Percentiles rank a stretch among this genome's conserved stretches.
phyloP scores from a whole-genome alignment of 2,329 filamentous ascomycete genomes.

The Chlorencoelia australis region DNA sequence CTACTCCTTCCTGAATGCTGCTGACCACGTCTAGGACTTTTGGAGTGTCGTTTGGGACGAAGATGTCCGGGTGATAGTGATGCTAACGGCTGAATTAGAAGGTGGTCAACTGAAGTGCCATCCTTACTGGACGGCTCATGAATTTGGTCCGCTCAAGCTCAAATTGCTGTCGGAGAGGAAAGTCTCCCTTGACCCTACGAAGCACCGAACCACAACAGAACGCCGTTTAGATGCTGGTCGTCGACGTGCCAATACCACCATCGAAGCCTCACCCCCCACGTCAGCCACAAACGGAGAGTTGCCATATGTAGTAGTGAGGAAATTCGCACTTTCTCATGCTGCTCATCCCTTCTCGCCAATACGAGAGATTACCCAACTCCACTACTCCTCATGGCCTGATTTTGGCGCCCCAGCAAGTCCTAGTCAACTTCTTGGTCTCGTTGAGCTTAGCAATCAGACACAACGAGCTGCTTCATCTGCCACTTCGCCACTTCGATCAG shows the following conservation, averaged over 20 bases:
- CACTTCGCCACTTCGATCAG: constrained; percentile 30
- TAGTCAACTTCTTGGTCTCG: constrained; percentile 72
- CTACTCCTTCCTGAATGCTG: constrained; percentile 5
- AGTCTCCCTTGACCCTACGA: constrained; percentile 58
- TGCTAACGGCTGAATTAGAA: constrained; percentile 90
- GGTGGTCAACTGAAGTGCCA: constrained; percentile 92
- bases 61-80: constrained; percentile 88
- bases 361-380: constrained; percentile 86
- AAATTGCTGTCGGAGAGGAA: constrained; percentile 73
- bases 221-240: constrained; percentile 34
- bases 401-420: constrained; percentile 90
- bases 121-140: constrained; percentile 75
- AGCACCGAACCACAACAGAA: constrained; percentile 33
- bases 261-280: constrained; percentile 27
- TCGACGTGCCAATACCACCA: constrained; percentile 45
- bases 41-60: constrained; percentile 98
- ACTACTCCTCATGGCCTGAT: constrained; percentile 95
- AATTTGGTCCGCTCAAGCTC: constrained; percentile 69
- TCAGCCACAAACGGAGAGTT: constrained; percentile 36
- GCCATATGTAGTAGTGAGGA: constrained; percentile 73
- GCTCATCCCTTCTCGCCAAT: constrained; percentile 73
- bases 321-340: constrained; percentile 73
- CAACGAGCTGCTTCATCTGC: constrained; percentile 38
- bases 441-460: constrained; percentile 78
- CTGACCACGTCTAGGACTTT: constrained; percentile 58